Evolutionary conservation across 106 monocot genomes (phyloP).

Genomic region (Acanthochlamys bracteata): DNA sequence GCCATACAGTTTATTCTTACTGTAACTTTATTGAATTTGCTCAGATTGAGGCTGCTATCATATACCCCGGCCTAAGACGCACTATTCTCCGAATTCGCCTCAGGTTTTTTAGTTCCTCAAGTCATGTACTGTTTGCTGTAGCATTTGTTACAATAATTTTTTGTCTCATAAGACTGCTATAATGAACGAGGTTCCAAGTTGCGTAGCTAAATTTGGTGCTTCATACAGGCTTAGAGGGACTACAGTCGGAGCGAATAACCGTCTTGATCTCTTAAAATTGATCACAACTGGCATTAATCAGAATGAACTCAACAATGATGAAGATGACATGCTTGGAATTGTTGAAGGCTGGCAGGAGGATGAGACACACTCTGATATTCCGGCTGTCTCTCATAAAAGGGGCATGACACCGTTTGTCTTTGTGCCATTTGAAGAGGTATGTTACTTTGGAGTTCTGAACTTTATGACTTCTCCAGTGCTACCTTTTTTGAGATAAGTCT

Average conservation of each 20-base stretch:
- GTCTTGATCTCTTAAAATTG: constrained; percentile 62
- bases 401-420: constrained; percentile 92
- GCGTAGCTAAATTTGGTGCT: neutral
- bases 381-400: constrained; percentile 78
- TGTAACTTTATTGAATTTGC: too few species aligned
- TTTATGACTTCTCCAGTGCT: neutral
- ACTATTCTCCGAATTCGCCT: constrained; percentile 75
- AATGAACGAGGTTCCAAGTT: too few species aligned
- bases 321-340: constrained; percentile 42
- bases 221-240: constrained; percentile 72
- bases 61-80: constrained; percentile 55
- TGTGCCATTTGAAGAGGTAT: constrained; percentile 91
- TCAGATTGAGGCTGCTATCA: constrained; percentile 50
- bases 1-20: too few species aligned
- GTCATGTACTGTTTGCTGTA: neutral
- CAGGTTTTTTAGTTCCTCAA: constrained; percentile 30
- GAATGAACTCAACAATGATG: constrained; percentile 37
- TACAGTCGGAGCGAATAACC: constrained; percentile 67
- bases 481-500: neutral
- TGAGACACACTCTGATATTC: constrained; percentile 89
- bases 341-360: constrained; percentile 71
- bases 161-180: neutral
- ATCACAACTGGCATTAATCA: constrained; percentile 76
- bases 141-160: too few species aligned
- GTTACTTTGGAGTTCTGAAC: neutral